These are phyloP conservation scores for Trichoderma koningiopsis DNA, from an alignment of 2,329 filamentous ascomycete genomes.

Conservation along the genomic window DNA sequence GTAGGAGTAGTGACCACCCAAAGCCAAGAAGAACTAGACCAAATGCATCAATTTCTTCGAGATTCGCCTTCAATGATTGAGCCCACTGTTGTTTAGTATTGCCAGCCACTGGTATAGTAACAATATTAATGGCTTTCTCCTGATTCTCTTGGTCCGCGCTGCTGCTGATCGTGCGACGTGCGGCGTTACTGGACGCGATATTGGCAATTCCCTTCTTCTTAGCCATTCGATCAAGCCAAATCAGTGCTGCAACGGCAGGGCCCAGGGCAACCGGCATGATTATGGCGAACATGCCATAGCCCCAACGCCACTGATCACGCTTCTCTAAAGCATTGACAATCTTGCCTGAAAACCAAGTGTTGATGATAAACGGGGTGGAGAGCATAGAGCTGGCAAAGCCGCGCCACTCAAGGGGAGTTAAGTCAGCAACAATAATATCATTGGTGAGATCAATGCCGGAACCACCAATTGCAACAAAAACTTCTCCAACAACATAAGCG, in stretches of 20 bases:
- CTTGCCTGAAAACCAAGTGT: constrained; percentile 44
- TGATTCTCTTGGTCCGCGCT: not conserved
- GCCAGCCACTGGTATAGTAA: constrained; percentile 28
- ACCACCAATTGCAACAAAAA: constrained; percentile 62
- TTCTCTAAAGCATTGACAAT: constrained; percentile 44
- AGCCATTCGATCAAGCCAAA: constrained; percentile 60
- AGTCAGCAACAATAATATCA: constrained; percentile 65
- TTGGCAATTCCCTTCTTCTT: constrained; percentile 50
- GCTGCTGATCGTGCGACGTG: constrained; percentile 36
- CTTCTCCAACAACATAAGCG: constrained; percentile 54
- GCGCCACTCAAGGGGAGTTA: constrained; percentile 51
- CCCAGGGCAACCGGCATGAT: constrained; percentile 58
- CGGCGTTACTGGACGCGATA: constrained; percentile 40
- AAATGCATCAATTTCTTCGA: constrained; percentile 42
- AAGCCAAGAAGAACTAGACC: constrained; percentile 51
- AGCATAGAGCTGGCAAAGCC: constrained; percentile 38
- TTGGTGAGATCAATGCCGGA: constrained; percentile 63
- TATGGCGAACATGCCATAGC: constrained; percentile 62
- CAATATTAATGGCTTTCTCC: not conserved
- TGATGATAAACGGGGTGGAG: constrained; percentile 41
- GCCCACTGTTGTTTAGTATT: constrained; percentile 31
- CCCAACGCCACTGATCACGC: constrained; percentile 38
- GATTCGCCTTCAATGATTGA: constrained; percentile 41
- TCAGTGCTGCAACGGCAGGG: constrained; percentile 56
- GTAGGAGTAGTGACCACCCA: constrained; percentile 61